These are phyloP conservation scores for Cetradonia linearis DNA, from an alignment of 495 filamentous ascomycete genomes.

Conservation along the genomic window DNA sequence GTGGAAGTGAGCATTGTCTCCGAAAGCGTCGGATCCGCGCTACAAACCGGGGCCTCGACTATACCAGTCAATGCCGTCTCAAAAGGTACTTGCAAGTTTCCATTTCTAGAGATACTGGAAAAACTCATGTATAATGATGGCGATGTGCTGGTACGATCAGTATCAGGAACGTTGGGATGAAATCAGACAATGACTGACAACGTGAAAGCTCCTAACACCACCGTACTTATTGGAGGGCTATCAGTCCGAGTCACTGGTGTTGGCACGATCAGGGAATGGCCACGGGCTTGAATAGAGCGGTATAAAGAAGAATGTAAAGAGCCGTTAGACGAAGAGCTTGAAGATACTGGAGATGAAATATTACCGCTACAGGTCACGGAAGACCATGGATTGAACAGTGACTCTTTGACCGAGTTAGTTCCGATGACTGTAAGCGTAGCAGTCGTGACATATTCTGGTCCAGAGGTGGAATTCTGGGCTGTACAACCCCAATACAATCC, in stretches of 20 bases:
- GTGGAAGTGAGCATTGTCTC: slow-evolving; percentile 12
- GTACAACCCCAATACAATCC: slow-evolving; percentile 17
- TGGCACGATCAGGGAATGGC: neutral
- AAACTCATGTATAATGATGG: slow-evolving; percentile 11
- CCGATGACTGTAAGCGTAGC: neutral
- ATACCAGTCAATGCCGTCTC: no score
- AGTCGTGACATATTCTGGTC: neutral
- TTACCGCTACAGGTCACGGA: neutral
- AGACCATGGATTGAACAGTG: neutral
- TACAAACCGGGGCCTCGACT: no score
- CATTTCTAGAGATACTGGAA: neutral
- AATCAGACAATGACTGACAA: slow-evolving; percentile 3
- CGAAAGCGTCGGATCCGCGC: neutral
- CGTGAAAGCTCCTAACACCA: neutral
- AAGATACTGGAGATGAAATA: neutral
- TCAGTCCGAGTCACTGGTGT: neutral
- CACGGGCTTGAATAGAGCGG: neutral
- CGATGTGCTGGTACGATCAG: slow-evolving; percentile 7
- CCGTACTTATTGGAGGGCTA: neutral
- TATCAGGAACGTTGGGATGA: no score
- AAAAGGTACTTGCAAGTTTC: no score
- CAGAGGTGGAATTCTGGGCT: neutral
- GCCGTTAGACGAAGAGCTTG: neutral
- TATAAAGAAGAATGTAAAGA: neutral
- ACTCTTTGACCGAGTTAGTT: neutral